Percentiles rank a stretch among this genome's conserved stretches.
These are phyloP conservation scores for Diospyros kaki DNA, from an alignment of 148 eudicot genomes.

Conservation along the genomic window DNA sequence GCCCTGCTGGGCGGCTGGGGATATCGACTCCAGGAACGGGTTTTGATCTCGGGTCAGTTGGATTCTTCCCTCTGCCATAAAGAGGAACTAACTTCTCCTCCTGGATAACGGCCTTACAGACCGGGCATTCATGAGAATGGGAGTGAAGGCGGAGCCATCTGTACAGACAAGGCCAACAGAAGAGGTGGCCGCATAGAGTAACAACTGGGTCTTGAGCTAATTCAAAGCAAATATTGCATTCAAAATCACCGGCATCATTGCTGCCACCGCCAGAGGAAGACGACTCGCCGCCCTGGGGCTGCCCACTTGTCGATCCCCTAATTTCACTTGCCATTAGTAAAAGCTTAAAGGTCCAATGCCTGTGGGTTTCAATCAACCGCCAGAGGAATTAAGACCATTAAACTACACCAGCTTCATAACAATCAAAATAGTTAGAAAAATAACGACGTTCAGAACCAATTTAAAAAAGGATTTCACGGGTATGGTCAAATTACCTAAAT, in stretches of 20 bases:
- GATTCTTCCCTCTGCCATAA: conserved; percentile 64
- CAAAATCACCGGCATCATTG: conserved; percentile 69
- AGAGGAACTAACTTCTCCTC: conserved; percentile 72
- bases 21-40: conserved; percentile 51
- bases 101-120: conserved; percentile 69
- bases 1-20: conserved; percentile 64
- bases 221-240: conserved; percentile 80
- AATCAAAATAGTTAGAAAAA: not conserved
- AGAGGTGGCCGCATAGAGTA: conserved; percentile 70
- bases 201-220: conserved; percentile 78
- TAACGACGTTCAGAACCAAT: not conserved
- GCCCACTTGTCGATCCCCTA: conserved; percentile 29
- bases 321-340: conserved; percentile 39
- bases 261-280: conserved; percentile 25
- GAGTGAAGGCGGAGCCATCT: conserved; percentile 68
- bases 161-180: conserved; percentile 79
- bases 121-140: conserved; percentile 75
- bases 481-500: not conserved
- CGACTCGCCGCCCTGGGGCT: conserved; percentile 21
- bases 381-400: not conserved
- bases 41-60: conserved; percentile 57
- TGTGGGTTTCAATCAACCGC: not conserved
- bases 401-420: not conserved
- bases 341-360: not conserved
- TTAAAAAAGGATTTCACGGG: not conserved